Percentiles rank a stretch among this genome's conserved stretches.
Conservation (phyloP, 2,329 filamentous ascomycete genomes). For the Geosmithia putterillii region DNA sequence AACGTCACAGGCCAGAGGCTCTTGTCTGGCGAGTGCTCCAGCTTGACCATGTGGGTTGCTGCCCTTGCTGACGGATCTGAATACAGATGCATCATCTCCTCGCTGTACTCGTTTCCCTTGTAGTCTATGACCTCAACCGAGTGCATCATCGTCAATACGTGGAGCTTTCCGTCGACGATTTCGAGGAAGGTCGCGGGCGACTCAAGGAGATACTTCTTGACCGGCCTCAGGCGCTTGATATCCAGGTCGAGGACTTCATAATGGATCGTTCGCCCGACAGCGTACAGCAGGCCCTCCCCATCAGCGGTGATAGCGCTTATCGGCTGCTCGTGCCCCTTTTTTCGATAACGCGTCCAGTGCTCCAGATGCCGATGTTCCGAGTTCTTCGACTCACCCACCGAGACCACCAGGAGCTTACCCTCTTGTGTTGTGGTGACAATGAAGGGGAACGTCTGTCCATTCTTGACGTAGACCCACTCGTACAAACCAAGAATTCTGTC, state of each 20-base stretch:
- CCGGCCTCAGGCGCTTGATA: constrained; percentile 36
- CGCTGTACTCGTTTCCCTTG: constrained; percentile 19
- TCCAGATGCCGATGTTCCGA: constrained; percentile 17
- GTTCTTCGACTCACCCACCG: constrained; percentile 17
- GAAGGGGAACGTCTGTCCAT: constrained; percentile 47
- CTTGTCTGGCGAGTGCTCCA: constrained; percentile 19
- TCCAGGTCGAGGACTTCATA: constrained; percentile 40
- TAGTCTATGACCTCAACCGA: constrained; percentile 44
- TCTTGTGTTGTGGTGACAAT: constrained; percentile 46
- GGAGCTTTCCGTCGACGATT: constrained; percentile 32
- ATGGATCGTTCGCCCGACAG: constrained; percentile 38
- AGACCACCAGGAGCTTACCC: constrained; percentile 44
- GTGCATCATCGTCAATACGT: constrained; percentile 39
- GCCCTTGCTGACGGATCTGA: constrained; percentile 31
- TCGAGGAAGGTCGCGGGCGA: constrained; percentile 39
- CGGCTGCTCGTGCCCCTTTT: constrained; percentile 26
- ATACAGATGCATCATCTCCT: constrained; percentile 26
- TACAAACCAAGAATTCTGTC: constrained; percentile 48
- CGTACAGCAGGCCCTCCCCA: constrained; percentile 43
- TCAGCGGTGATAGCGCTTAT: constrained; percentile 45
- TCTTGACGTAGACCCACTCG: constrained; percentile 50
- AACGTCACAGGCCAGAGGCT: constrained; percentile 28
- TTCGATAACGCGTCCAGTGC: constrained; percentile 42
- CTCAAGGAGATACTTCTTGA: constrained; percentile 33
- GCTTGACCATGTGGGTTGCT: constrained; percentile 32